phyloP scores from a whole-genome alignment of 1,284 basidiomycete species.

The Cutaneotrichosporon sp. region DNA sequence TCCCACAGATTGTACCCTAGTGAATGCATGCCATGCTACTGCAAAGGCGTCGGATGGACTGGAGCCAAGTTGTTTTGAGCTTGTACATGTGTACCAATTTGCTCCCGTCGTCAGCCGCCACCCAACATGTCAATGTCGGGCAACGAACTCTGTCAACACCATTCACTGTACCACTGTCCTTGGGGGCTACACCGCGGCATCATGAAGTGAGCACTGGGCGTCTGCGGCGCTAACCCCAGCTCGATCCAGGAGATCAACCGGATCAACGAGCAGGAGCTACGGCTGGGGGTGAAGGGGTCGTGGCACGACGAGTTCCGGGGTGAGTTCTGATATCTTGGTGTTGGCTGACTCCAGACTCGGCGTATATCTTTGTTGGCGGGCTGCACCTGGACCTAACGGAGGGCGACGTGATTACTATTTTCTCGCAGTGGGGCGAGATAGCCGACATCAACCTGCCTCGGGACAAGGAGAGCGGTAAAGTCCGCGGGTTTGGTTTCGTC shows the following conservation, averaged over 20 bases:
- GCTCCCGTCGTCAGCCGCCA: constrained; percentile 1
- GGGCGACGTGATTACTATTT: constrained; percentile 94
- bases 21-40: no score
- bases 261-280: constrained; percentile 89
- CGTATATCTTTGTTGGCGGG: constrained; percentile 89
- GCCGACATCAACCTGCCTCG: constrained; percentile 92
- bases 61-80: no score
- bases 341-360: constrained; percentile 62
- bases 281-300: constrained; percentile 68
- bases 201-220: neutral
- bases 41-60: neutral
- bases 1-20: neutral
- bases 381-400: constrained; percentile 83
- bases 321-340: constrained; percentile 35
- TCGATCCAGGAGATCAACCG: constrained; percentile 87
- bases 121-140: neutral
- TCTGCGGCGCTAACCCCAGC: neutral
- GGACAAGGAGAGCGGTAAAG: constrained; percentile 82
- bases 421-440: constrained; percentile 95
- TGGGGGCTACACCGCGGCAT: no score
- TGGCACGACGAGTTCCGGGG: constrained; percentile 98
- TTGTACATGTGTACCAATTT: neutral
- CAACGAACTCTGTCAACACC: neutral
- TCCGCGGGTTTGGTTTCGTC: constrained; percentile 87
- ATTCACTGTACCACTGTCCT: neutral